A percentile compares a stretch with the other conserved stretches of the same genome.
Evolutionary conservation across 78 protist genomes (phyloP).

Genomic region (Diacronema lutheri): DNA sequence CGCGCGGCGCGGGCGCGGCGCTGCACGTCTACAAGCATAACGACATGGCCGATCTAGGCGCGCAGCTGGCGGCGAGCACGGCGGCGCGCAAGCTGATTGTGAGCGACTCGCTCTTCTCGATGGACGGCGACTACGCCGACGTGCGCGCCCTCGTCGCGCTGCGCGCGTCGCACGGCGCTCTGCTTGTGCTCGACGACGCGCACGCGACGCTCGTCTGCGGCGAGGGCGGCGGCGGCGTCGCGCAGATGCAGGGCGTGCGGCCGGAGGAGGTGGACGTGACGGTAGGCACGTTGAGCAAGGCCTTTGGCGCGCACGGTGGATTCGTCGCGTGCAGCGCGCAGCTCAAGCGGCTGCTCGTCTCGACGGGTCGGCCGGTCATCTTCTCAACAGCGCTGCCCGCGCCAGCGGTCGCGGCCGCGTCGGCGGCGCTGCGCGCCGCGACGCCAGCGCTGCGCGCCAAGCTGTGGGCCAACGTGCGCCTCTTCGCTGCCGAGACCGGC

Average conservation of each 20-base stretch:
- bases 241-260: neutral
- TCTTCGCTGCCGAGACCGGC: neutral
- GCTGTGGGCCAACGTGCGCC: neutral
- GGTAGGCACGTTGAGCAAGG: neutral
- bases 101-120: constrained; percentile 21
- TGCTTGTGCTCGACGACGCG: constrained; percentile 7
- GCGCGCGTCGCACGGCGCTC: neutral
- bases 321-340: neutral
- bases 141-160: neutral
- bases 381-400: constrained; percentile 4
- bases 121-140: constrained; percentile 32
- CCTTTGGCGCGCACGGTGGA: neutral
- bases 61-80: neutral
- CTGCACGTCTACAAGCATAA: constrained; percentile 12
- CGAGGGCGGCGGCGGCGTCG: neutral
- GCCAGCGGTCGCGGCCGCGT: neutral
- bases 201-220: constrained; percentile 8
- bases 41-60: neutral
- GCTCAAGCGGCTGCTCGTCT: neutral
- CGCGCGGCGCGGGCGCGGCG: neutral
- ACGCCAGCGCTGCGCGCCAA: neutral
- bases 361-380: neutral
- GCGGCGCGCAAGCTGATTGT: neutral
- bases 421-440: neutral
- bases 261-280: neutral